phyloP scores from a whole-genome alignment of 164 flowering plant species.

The Dillenia suffruticosa region DNA sequence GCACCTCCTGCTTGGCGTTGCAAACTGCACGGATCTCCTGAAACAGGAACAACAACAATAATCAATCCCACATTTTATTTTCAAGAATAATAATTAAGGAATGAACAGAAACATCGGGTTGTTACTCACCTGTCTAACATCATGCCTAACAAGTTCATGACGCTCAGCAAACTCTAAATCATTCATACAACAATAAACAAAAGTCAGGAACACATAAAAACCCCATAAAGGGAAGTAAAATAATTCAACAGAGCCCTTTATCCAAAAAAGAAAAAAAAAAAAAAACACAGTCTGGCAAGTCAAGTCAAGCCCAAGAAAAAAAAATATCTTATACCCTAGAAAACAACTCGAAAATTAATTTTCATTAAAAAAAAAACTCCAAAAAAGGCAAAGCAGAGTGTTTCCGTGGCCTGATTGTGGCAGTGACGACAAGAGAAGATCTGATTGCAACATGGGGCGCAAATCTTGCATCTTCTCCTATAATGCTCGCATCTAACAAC shows the following conservation, averaged over 20 bases:
- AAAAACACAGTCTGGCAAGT: too few species aligned
- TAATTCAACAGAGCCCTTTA: too few species aligned
- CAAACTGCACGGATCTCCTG: constrained; percentile 78
- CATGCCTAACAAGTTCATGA: constrained; percentile 73
- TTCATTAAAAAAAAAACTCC: not conserved
- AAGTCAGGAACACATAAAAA: not conserved
- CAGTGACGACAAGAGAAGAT: constrained; percentile 88
- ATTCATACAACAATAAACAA: not conserved
- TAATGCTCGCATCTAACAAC: constrained; percentile 69
- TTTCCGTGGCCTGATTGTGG: constrained; percentile 82
- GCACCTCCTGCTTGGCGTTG: constrained; percentile 73
- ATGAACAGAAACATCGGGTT: too few species aligned
- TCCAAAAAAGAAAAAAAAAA: too few species aligned
- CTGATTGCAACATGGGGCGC: constrained; percentile 94
- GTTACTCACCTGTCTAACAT: constrained; percentile 42
- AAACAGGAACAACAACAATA: constrained; percentile 7
- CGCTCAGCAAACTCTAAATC: constrained; percentile 51
- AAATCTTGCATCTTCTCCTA: constrained; percentile 78
- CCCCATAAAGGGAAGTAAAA: too few species aligned
- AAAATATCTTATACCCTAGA: not conserved
- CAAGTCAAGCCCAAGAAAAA: not conserved
- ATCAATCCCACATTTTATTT: too few species aligned
- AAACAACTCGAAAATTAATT: not conserved
- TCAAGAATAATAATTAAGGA: too few species aligned
- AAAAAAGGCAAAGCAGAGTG: not conserved